Evolutionary conservation across 192 early-diverging fungal genomes (phyloP), one percentile per base, ranked within the genome.

Genomic region (Coemansia sp.): DNA sequence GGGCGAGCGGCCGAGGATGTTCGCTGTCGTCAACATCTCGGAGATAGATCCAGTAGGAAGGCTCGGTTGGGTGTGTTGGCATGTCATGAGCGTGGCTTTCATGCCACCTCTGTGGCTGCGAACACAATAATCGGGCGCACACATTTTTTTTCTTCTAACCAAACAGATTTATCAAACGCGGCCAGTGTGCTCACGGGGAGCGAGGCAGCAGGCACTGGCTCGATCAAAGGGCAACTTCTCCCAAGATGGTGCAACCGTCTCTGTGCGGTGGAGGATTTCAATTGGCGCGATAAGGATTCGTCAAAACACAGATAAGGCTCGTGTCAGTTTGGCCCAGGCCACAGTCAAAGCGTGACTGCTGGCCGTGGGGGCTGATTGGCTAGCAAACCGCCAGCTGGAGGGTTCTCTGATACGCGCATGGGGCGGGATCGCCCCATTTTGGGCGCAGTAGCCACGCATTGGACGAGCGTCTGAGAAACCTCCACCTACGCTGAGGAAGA

Each of bases 11-110:
- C 77, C 63, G 61, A 80, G 61, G 77, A 80, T 68, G 72, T 72
- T 53, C 68, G 72, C 77, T 80, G 77, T 60, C 77, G 77, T 80
- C 77, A 80, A 60, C 55, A 75, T 71, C 62, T 80, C 77, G 77
- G 77, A 80, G 72, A 80, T 33, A 25, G 64, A 59, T 35, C 9
- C 28, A 26, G 41, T 33, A 25, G n/a, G 2, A 28, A 59, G 45
- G 42, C 72, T 47, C 57, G 68, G 68, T 80, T 80, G 77, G 77
- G 77, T 80, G 77, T 75, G 72, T 36, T 72, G 72, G 69, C 65
- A 55, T 36, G 28, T 42, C 38, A 28, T 28, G 59, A 35, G 13
- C 50, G 37, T 58, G 66, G 26, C 77, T 72, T 80, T 80, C 72
- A 72, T 80, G 77, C 23, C 69, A 48, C 52, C 68, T 55, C 62